Percentiles rank a stretch among this genome's conserved stretches.
These are phyloP conservation scores for Erucastrum elatum DNA, from an alignment of 345 rosid genomes.

Conservation along the genomic window DNA sequence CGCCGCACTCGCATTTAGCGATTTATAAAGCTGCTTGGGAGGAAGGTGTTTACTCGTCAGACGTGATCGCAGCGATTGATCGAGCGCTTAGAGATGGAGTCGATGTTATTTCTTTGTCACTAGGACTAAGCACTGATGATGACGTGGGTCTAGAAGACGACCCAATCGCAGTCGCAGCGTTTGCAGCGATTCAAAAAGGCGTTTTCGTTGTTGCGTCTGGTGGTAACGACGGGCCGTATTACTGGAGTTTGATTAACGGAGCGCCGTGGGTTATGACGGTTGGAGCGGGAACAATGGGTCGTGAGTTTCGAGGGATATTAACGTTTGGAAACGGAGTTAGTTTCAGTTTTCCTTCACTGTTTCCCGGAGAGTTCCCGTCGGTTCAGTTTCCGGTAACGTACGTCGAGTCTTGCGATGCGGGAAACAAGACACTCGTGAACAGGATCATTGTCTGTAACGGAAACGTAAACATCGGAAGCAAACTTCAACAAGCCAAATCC, in stretches of 20 bases:
- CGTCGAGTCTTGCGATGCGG: conserved; percentile 14
- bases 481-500: conserved; percentile 5
- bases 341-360: conserved; percentile 38
- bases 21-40: conserved; percentile 53
- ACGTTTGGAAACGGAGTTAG: conserved; percentile 45
- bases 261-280: conserved; percentile 52
- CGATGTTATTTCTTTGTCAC: conserved; percentile 58
- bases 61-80: conserved; percentile 70
- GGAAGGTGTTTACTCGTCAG: conserved; percentile 39
- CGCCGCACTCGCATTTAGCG: conserved; percentile 44
- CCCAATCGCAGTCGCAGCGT: conserved; percentile 58
- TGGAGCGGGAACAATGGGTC: conserved; percentile 43
- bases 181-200: conserved; percentile 56
- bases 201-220: conserved; percentile 51
- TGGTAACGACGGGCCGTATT: conserved; percentile 57
- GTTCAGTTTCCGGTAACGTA: conserved; percentile 37
- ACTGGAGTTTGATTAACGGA: conserved; percentile 48
- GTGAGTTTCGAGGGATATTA: conserved; percentile 37
- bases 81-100: conserved; percentile 71
- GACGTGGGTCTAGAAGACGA: conserved; percentile 27
- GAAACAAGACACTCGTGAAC: conserved; percentile 14
- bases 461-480: neutral
- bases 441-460: conserved; percentile 43
- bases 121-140: conserved; percentile 41
- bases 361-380: conserved; percentile 42